These are phyloP conservation scores for Aspergillus melleus DNA, from an alignment of 2,329 filamentous ascomycete species.

Conservation along the genomic window DNA sequence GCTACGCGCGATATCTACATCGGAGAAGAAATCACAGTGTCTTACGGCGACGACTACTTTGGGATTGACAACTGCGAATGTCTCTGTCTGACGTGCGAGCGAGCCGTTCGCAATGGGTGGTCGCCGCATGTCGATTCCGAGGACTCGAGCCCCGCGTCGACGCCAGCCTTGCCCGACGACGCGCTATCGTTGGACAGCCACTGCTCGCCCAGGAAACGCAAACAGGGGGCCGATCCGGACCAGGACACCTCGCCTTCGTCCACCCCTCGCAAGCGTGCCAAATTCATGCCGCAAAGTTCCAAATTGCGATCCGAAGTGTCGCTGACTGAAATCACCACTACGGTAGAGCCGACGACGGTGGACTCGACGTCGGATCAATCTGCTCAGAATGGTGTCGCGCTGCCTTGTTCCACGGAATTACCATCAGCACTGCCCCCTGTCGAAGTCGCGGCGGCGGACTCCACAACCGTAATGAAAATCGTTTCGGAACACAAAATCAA, in stretches of 20 bases:
- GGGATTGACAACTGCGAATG: slow-evolving; percentile 94
- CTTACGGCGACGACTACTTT: slow-evolving; percentile 95
- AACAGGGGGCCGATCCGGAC: slow-evolving; percentile 27
- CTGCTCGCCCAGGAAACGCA: slow-evolving; percentile 30
- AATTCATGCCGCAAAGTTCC: slow-evolving; percentile 35
- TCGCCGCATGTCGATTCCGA: slow-evolving; percentile 48
- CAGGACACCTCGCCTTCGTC: slow-evolving; percentile 25
- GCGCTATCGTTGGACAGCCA: slow-evolving; percentile 14
- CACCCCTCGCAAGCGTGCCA: slow-evolving; percentile 34
- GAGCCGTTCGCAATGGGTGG: slow-evolving; percentile 78
- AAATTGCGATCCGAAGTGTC: slow-evolving; percentile 40
- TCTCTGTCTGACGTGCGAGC: slow-evolving; percentile 84
- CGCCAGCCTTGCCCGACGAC: slow-evolving; percentile 31
- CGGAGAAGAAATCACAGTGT: slow-evolving; percentile 95
- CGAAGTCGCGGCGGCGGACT: not conserved
- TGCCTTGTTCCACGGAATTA: not conserved
- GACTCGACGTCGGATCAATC: slow-evolving; percentile 19
- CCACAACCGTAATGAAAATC: not conserved
- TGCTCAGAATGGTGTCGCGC: not conserved
- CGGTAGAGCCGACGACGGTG: slow-evolving; percentile 22
- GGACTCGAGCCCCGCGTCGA: slow-evolving; percentile 37
- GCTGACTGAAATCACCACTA: slow-evolving; percentile 28
- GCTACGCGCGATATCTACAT: slow-evolving; percentile 77
- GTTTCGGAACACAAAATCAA: not conserved
- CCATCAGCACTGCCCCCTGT: not conserved